phyloP scores from a whole-genome alignment of 140 eudicot genomes.

The Oenanthe javanica region DNA sequence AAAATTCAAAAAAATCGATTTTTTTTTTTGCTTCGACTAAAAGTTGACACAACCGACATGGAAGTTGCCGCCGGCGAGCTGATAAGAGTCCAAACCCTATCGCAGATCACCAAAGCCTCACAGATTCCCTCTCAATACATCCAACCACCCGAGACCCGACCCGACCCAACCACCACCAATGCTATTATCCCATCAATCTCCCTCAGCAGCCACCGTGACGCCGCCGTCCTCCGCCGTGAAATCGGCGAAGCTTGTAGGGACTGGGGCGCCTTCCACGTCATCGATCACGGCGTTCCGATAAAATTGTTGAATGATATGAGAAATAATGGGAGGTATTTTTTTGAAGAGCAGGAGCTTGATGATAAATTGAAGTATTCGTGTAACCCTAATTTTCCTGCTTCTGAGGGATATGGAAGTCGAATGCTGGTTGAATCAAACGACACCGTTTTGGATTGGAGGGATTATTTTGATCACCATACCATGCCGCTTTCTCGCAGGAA shows the following conservation, averaged over 20 bases:
- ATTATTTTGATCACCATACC: slow-evolving; percentile 85
- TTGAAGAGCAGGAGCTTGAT: slow-evolving; percentile 35
- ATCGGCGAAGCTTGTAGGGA: slow-evolving; percentile 42
- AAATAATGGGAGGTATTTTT: slow-evolving; percentile 41
- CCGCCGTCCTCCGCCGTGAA: slow-evolving; percentile 15
- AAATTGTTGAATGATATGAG: slow-evolving; percentile 40
- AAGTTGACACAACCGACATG: slow-evolving; percentile 18
- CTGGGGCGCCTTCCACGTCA: slow-evolving; percentile 85
- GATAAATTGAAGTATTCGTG: slow-evolving; percentile 46
- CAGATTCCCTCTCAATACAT: slow-evolving; percentile 69
- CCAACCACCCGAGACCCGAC: slow-evolving; percentile 47
- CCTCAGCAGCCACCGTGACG: slow-evolving; percentile 12
- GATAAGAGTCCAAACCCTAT: slow-evolving; percentile 52
- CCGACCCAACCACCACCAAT: neutral
- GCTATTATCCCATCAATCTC: slow-evolving; percentile 30
- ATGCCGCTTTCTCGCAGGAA: slow-evolving; percentile 53
- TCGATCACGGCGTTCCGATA: slow-evolving; percentile 53
- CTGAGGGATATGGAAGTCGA: slow-evolving; percentile 83
- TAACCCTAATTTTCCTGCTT: slow-evolving; percentile 50
- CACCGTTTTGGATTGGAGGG: slow-evolving; percentile 87
- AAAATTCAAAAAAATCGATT: too few relatives aligned
- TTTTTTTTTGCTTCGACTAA: too few relatives aligned
- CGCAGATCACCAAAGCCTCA: slow-evolving; percentile 17
- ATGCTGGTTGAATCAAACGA: slow-evolving; percentile 62
- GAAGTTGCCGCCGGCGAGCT: slow-evolving; percentile 36